Base-by-base conservation (phyloP, 352 stramenopile species). In the Plasmopara muralis region DNA sequence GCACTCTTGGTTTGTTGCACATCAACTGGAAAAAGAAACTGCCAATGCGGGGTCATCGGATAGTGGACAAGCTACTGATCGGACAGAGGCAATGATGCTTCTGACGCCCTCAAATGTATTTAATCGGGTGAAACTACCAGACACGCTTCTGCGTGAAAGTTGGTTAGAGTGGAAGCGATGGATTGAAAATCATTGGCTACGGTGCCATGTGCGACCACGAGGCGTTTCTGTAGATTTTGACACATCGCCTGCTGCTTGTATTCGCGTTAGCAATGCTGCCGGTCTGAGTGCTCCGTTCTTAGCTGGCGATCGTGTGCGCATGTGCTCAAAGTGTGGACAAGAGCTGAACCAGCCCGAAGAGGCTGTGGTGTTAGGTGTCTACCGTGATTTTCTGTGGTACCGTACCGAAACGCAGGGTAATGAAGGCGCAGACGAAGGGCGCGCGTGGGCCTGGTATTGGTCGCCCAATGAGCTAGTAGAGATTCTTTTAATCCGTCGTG, bases 291-390 rank as follows among this genome's bases (percentile, higher is more conserved):
- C 81, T 43, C 88, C 88, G 16, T 85, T 99, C 18, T 70, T 98
- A 43, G 74, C 90, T 47, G 96, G 95, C 30, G 95, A 99, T 68
- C 84, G 81, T 46, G 92, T 99, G 15, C 77, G 85, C 20, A 88
- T 99, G 35, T 94, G 87, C 46, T 87, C 90, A 0, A 98, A 96
- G 59, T 91, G 89, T 37, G 95, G 95, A 13, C 83, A 95, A 38
- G 85, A 97, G 66, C 71, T 99, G 38, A 97, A 98, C 51, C 77
- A 98, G 18, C 87, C 93, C 8, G 96, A 99, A 70, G 93, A 98
- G 81, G 95, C 95, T 29, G 72, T 98, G 37, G 79, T 99, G 49
- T 68, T 99, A 16, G 96, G 85, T 54, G 78, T 91, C 5, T 97
- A 97, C 57, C 82, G 96, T 51, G 83, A 83, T 1, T 83, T 83